Evolutionary conservation across 139 green algal genomes (phyloP), one percentile per base, ranked within the genome.

Genomic region (Bryopsis sp.): DNA sequence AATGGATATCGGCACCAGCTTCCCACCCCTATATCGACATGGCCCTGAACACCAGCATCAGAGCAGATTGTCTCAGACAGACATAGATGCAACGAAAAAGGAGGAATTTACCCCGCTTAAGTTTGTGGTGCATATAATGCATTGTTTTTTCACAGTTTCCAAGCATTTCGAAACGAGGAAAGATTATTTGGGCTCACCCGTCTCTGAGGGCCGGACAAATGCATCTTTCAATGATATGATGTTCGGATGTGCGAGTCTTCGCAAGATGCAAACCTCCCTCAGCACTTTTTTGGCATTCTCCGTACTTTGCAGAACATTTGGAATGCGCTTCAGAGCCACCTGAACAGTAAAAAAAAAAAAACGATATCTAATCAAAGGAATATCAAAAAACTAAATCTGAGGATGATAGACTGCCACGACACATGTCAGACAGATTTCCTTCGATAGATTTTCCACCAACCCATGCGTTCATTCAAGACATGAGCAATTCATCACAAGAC

Each of bases 251-350:
- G 64, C 38, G 69, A 95, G 73, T 2, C 92, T 76, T 1, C 91
- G 76, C 76, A 96, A 79, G 74, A 96, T 96, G 83, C 82, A 90
- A 8, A 96, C 79, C 78, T 97, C 92, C 3, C 92, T 76, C 71
- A 97, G 74, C 65, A 94, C 87, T 0, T 82, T 75, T 76, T 90
- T 93, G 11, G 84, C 85, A 58, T 94, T 85, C 34, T 94, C 86
- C 0, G 73, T 73, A n/a, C 76, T 86, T 38, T 76, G 70, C 47
- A 93, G 79, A 48, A 95, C 87, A 46, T 95, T 82, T 15, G 77
- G 77, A 37, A 95, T 89, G 2, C 84, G 74, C 67, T 95, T 95
- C 1, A 95, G 31, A 0, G 89, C 89, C 24, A 95, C 89, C 76
- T 88, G 70, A 35, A 34, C 7, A 6, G 3, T 26, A 60, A 0